Evolutionary conservation across 1,284 basidiomycete genomes (phyloP), one percentile per base, ranked within the genome.

Genomic region (Malassezia caprae): DNA sequence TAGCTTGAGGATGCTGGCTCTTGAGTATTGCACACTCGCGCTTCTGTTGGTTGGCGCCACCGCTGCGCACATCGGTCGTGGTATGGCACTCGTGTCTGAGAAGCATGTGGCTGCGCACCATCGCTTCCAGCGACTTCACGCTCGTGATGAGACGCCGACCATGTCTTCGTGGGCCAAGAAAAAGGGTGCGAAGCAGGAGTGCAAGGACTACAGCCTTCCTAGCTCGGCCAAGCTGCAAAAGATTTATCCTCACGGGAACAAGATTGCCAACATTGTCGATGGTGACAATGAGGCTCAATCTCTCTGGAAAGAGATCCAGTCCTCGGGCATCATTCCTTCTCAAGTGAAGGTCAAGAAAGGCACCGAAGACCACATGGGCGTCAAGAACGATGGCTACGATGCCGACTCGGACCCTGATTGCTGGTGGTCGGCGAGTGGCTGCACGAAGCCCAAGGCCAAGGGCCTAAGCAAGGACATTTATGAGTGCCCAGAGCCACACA

Each of bases 401-500:
- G 12, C 19, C 10, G 48, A 50, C 12, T 17, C 40, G 24, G 69
- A 73, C 45, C 69, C 70, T 1, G 69, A 69, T 56, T 73, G 70
- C 43, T 73, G 68, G 65, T 73, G 69, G 70, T 65, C 66, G 1
- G 60, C 56, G 39, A 58, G 37, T 23, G 52, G 48, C 7, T 73
- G 71, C 50, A 72, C 66, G n/a, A 71, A 60, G 4, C 76, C 77
- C 21, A 71, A 69, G 44, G 55, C 62, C 24, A 31, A 60, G 23
- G 54, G 58, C 43, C 46, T 79, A 6, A 48, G 62, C 3, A 59
- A 68, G 19, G 79, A 80, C 54, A 58, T 78, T 8, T 72, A 72
- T 6, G 24, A 47, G 12, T 76, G 76, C 53, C 77, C 78, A 11
- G 78, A 79, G 59, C 78, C 79, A 1, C 56, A 71, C 31, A 79